Evolutionary conservation across 1,139 yeast genomes (phyloP), one percentile per base, ranked within the genome.

Genomic region (Candida buenavistaensis): DNA sequence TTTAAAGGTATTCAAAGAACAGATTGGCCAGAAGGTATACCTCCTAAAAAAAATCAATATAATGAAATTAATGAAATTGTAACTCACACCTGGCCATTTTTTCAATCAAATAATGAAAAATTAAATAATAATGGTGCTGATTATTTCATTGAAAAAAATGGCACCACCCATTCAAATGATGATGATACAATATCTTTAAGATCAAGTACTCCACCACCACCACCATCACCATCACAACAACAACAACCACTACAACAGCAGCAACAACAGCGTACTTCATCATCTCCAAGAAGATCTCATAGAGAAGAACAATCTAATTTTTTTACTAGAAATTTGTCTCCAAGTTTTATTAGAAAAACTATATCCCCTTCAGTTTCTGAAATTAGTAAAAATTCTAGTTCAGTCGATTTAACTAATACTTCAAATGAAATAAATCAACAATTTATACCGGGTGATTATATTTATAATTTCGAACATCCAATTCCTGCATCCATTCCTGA

Each of bases 21-120:
- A 0, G 97, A 92, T 45, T 92, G 98, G 97, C 98, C 97, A 3
- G 98, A 94, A 52, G 98, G 97, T 1, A 89, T 90, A 17, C 98
- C 98, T 0, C 97, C 97, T 0, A 87, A 85, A 53, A 79, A 80
- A 50, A 67, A 68, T 16, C 82, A 78, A 15, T 80, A 77, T 42
- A 56, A 59, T 19, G 98, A 92, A 51, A 57, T 72, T 16, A 77
- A 75, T 43, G 85, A 78, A 39, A 57, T 90, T 10, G 72, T 87
- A 23, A 75, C 78, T 37, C 97, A 92, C 54, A 80, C 87, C 4
- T 92, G 98, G 98, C 95, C 96, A 1, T 89, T 92, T 55, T 92
- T 80, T 64, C 59, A 55, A 50, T 59, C 54, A 49, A 22, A 35
- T 56, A 4, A 23, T 12, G 32, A 21, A 21, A 27, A 26, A 11